These are phyloP conservation scores for Cercophora samala DNA, from an alignment of 495 filamentous ascomycete species.

Conservation along the genomic window DNA sequence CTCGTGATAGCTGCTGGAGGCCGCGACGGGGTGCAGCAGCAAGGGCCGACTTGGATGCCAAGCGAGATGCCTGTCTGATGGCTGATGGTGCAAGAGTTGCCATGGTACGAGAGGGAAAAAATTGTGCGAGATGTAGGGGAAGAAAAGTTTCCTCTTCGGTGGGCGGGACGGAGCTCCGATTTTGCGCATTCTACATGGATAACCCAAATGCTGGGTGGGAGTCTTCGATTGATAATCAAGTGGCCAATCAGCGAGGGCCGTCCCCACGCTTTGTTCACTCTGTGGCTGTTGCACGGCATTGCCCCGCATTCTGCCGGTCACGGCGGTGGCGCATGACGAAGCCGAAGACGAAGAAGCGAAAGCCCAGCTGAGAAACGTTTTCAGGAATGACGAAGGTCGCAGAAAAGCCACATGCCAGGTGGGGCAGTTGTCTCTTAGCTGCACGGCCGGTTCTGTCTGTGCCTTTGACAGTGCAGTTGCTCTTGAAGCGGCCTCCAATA, in stretches of 20 bases:
- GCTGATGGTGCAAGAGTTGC: conserved; percentile 66
- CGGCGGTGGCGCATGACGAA: conserved; percentile 19
- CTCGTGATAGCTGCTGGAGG: conserved; percentile 42
- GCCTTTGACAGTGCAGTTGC: background rate
- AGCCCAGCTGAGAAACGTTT: too few species aligned
- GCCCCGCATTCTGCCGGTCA: conserved; percentile 12
- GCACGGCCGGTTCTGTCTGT: background rate
- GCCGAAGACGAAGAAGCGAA: too few species aligned
- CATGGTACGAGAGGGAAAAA: conserved; percentile 50
- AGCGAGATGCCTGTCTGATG: conserved; percentile 74
- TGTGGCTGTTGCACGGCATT: background rate
- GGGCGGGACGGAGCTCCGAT: conserved; percentile 19
- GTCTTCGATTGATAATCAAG: conserved; percentile 1
- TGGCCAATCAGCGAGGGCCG: background rate
- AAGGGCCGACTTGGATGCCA: conserved; percentile 55
- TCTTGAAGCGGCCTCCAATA: background rate
- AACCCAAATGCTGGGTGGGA: conserved; percentile 11
- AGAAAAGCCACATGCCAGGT: conserved; percentile 1
- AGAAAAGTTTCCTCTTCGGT: conserved; percentile 16
- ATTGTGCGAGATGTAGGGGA: conserved; percentile 15
- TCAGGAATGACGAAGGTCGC: background rate
- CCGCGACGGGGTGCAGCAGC: conserved; percentile 47
- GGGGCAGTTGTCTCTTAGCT: conserved; percentile 1
- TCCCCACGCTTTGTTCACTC: background rate
- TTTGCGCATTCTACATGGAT: conserved; percentile 15